Evolutionary conservation across 2,329 filamentous ascomycete species (phyloP), one percentile per base, ranked within the genome.

Genomic region (Calonectria hongkongensis): DNA sequence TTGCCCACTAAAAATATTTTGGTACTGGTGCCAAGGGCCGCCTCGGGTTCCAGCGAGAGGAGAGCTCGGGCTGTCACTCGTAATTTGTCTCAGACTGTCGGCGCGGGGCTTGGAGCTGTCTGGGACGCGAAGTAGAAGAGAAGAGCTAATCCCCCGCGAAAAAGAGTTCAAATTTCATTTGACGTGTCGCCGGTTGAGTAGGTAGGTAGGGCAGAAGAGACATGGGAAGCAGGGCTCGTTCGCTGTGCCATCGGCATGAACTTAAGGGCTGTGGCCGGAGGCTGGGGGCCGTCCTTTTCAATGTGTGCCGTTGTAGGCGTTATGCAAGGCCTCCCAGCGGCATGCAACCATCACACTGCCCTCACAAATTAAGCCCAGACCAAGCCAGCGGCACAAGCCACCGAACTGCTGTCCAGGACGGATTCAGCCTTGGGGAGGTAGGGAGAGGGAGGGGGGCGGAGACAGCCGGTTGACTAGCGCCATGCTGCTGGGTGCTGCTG

Each of bases 291-390:
- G n/a, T 13, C 54, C 36, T 41, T 60, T 60, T 60, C 54, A 60
- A 60, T 60, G 13, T 41, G 30, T 18, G 39, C 39, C 41, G 15
- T 21, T 30, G 66, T 48, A 30, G 66, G 56, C 36, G 56, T 43
- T 45, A 54, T 51, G 56, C 25, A 69, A 41, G 66, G 66, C 66
- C 66, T 69, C 66, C 45, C 66, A 69, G 66, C 58, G 56, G 66
- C 16, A 43, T 48, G 56, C 66, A 54, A 62, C 58, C 58, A 63
- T 36, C 25, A 63, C 25, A 47, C 45, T 33, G 12, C 66, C 56
- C 64, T 60, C 58, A 64, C 66, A 39, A 28, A 39, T n/a, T 15
- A 25, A 54, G 48, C 48, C 39, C 50, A n/a, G 65, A 47, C 50
- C 65, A 67, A 58, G 50, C 65, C 65, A 28, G 47, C 36, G 56